Base-by-base conservation (phyloP, 352 stramenopile genomes). In the Pythium brassicae region DNA sequence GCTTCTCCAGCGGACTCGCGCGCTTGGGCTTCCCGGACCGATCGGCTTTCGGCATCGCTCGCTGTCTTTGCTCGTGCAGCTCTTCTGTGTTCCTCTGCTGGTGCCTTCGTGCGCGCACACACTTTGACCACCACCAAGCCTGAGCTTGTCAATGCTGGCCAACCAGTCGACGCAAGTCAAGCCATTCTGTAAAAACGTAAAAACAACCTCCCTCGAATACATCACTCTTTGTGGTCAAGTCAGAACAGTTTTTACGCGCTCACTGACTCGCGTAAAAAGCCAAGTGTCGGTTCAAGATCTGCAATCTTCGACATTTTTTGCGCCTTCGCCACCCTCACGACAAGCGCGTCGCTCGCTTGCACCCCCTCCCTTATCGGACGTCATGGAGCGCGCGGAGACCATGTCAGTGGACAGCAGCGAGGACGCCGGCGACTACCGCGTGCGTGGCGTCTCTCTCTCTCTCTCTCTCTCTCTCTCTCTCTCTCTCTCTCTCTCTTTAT, bases 1-100 rank as follows among this genome's bases (percentile, higher is more conserved):
- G 85, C 74, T 92, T 92, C 66, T 92, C 85, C 37, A 95, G 72
- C 71, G 85, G 83, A 65, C 78, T 89, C 53, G 85, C 76, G 61
- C 85, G 85, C 68, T 95, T 95, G 39, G 80, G 77, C 68, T 93
- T 95, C 48, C 76, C 74, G 22, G 17, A 12, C 43, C 77, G 77
- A 37, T 76, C 67, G 51, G 72, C 68, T 74, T 91, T 91, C 35
- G 83, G 83, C 83, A 93, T 90, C 42, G 25, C 20, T 53, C 15
- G 29, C 45, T 27, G 22, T 34, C 40, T 47, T 40, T 3, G 17
- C n/a, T 39, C 17, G 17, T n/a, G 46, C 17, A 42, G 42, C 23
- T 53, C 23, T 19, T 43, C 26, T 39, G 48, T 39, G 39, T 35
- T 29, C 40, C 17, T 43, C 50, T 32, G 20, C 39, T 43, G 27